Base-by-base conservation (phyloP, 148 eudicot genomes). In the Chenopodium quinoa region DNA sequence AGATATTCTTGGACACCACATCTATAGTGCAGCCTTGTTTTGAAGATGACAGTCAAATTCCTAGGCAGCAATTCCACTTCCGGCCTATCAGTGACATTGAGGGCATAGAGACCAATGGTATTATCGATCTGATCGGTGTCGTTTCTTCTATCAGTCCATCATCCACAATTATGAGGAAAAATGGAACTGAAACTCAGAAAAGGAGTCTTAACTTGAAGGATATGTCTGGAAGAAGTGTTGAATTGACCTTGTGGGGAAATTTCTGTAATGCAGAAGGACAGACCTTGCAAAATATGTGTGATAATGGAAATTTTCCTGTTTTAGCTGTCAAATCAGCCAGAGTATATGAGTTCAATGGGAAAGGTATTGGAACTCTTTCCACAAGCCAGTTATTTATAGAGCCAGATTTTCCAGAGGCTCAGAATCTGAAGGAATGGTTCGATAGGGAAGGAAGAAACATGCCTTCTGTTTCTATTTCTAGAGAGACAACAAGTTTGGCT, bases 331-430 rank as follows among this genome's bases (percentile, higher is more conserved):
- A 97, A 87, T 75, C 95, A 79, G 93, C 82, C 69, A 89, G 91
- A 79, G 92, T 97, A 9, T 89, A 50, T 81, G 98, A 97, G 8
- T 97, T 91, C 81, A 97, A 90, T 75, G 99, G 98, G 44, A 97
- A 94, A 86, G 75, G 84, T 7, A 82, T 97, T 58, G 99, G 99
- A 75, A 92, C 98, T 48, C 81, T 97, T 83, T 82, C 91, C 54
- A 69, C 83, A 1, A 92, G 89, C 74, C 93, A 89, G 88, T 78
- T 97, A 72, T 82, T 88, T 70, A 94, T 97, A 83, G 95, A 94
- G 69, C 99, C 99, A 73, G 98, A 97, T 89, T 85, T 89, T 69
- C 94, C 95, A 0, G 99, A 94, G 90, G 93, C 95, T 71, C 90
- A 40, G 22, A 79, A 79, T 65, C 87, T 92, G 23, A 94, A 82